phyloP scores from a whole-genome alignment of 805 yeast species.

The Torulaspora microellipsoides region DNA sequence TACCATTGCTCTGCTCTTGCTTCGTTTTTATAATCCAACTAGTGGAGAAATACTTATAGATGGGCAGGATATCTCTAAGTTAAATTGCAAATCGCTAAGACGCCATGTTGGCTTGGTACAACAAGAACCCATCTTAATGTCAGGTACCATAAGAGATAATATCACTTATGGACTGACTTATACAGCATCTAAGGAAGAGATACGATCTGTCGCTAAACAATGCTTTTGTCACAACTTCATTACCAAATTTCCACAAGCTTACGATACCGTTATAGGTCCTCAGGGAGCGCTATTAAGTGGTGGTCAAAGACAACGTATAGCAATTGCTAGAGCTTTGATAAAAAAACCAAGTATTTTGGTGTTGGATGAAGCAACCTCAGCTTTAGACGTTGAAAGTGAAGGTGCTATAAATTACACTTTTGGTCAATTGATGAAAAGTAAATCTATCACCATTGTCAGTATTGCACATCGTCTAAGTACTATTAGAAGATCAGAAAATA shows the following conservation, averaged over 20 bases:
- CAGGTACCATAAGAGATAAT: slow-evolving; percentile 78
- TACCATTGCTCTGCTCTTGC: slow-evolving; percentile 58
- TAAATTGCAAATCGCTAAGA: slow-evolving; percentile 52
- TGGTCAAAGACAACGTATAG: slow-evolving; percentile 86
- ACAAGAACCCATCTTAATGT: slow-evolving; percentile 72
- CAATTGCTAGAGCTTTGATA: slow-evolving; percentile 80
- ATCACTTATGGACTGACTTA: slow-evolving; percentile 64
- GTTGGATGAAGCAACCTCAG: slow-evolving; percentile 88
- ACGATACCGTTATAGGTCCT: slow-evolving; percentile 65
- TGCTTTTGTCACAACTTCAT: slow-evolving; percentile 62
- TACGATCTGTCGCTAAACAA: slow-evolving; percentile 43
- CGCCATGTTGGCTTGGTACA: slow-evolving; percentile 65
- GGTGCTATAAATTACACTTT: slow-evolving; percentile 78
- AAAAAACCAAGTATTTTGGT: slow-evolving; percentile 67
- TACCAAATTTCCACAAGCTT: slow-evolving; percentile 54
- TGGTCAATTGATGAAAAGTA: slow-evolving; percentile 53
- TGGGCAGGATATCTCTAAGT: slow-evolving; percentile 45
- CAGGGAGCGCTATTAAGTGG: slow-evolving; percentile 71
- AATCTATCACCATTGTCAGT: slow-evolving; percentile 71
- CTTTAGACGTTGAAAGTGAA: slow-evolving; percentile 70
- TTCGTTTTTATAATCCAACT: slow-evolving; percentile 49
- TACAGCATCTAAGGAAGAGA: slow-evolving; percentile 53
- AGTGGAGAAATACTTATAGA: slow-evolving; percentile 47
- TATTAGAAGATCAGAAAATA: slow-evolving; percentile 76
- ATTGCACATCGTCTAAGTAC: slow-evolving; percentile 94